phyloP scores from a whole-genome alignment of 805 yeast genomes.

The Middelhovenomyces tepae region DNA sequence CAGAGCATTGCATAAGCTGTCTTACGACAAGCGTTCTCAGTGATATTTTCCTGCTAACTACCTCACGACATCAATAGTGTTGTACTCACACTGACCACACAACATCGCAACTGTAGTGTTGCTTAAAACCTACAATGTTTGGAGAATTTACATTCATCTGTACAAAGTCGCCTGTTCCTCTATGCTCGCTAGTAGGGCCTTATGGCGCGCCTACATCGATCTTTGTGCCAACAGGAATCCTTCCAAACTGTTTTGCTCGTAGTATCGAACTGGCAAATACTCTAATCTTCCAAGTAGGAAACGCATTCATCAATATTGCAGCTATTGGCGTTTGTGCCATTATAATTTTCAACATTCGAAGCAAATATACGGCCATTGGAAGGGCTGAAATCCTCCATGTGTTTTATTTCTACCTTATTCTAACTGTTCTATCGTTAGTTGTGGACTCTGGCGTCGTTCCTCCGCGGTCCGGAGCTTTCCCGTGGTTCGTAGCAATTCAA shows the following conservation, averaged over 20 bases:
- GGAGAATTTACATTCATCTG: constrained; percentile 63
- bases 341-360: constrained; percentile 66
- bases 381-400: constrained; percentile 75
- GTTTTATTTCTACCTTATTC: constrained; percentile 49
- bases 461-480: constrained; percentile 65
- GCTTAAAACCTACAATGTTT: too few species aligned
- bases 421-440: constrained; percentile 57
- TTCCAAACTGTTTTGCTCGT: constrained; percentile 77
- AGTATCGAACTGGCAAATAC: constrained; percentile 86
- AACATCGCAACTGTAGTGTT: too few species aligned
- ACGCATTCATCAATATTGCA: constrained; percentile 76
- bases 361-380: constrained; percentile 92
- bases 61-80: too few species aligned
- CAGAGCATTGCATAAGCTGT: too few species aligned
- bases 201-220: constrained; percentile 21
- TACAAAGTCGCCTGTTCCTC: constrained; percentile 59
- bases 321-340: constrained; percentile 55
- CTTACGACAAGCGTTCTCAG: too few species aligned
- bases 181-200: constrained; percentile 68
- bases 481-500: constrained; percentile 78
- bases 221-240: constrained; percentile 42
- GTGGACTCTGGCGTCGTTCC: constrained; percentile 93
- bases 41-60: too few species aligned
- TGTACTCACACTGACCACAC: too few species aligned
- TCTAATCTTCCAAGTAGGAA: constrained; percentile 79